A percentile compares a stretch with the other conserved stretches of the same genome.
These are phyloP conservation scores for Yarrowia yakushimensis DNA, from an alignment of 805 yeast genomes.

Conservation along the genomic window DNA sequence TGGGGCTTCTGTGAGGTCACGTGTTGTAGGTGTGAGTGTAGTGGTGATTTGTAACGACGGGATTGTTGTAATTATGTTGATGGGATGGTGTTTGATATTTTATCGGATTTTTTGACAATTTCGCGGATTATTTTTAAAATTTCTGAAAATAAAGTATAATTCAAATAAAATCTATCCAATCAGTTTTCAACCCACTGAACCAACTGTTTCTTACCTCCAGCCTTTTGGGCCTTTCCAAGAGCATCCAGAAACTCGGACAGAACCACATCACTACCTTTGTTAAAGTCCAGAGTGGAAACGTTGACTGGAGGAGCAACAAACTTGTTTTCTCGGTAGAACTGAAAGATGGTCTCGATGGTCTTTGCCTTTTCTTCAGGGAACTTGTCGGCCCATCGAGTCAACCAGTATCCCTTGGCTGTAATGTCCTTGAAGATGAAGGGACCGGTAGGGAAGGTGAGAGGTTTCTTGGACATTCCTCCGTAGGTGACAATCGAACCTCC, in stretches of 20 bases:
- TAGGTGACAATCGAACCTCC: slow-evolving; percentile 83
- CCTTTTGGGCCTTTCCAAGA: slow-evolving; percentile 42
- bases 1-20: no score
- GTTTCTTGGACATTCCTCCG: slow-evolving; percentile 97
- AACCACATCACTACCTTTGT: slow-evolving; percentile 44
- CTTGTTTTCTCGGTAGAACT: slow-evolving; percentile 57
- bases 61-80: no score
- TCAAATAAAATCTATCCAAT: no score
- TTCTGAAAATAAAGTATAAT: no score
- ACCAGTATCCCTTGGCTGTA: slow-evolving; percentile 89
- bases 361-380: slow-evolving; percentile 58
- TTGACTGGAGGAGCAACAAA: slow-evolving; percentile 50
- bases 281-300: slow-evolving; percentile 39
- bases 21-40: no score
- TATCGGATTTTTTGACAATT: no score
- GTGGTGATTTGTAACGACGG: no score
- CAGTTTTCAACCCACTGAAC: slow-evolving; percentile 30
- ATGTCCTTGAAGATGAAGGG: slow-evolving; percentile 85
- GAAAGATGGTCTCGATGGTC: slow-evolving; percentile 53
- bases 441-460: slow-evolving; percentile 86
- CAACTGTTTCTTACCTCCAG: slow-evolving; percentile 44
- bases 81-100: no score
- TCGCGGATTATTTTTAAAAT: no score
- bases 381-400: slow-evolving; percentile 60
- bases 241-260: slow-evolving; percentile 45